Evolutionary conservation across 495 filamentous ascomycete genomes (phyloP), one percentile per base, ranked within the genome.

Genomic region (Hypoxylon crocopeplum): DNA sequence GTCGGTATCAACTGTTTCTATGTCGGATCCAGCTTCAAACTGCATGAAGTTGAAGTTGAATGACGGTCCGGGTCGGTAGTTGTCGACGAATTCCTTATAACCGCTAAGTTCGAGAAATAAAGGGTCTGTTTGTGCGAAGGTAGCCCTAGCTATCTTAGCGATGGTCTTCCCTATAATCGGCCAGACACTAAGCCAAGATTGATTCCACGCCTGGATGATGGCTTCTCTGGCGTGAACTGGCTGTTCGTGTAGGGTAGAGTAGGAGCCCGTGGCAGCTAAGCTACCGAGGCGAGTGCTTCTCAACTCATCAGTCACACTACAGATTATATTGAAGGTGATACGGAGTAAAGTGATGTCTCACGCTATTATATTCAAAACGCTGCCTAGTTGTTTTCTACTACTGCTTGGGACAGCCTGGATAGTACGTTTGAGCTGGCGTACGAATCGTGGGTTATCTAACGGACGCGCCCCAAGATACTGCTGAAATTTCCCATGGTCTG

Each of bases 251-350:
- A 92, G 70, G 0, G 83, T 82, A 1, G 78, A 86, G 24, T 76
- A 75, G 17, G 84, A 84, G 17, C 88, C 87, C 0, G 89, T 92
- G 15, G 87, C 69, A 12, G 89, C 69, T 12, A 90, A 68, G 27
- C 85, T 90, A 7, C 88, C 89, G 0, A 84, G 72, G n/a, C 79
- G 79, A 22, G 88, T 88, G 55, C 88, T 93, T 66, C 36, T 6
- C 5, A 42, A 20, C 16, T 25, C 45, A 33, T 70, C 24, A 65
- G 62, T 25, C 24, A 50, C 29, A 6, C 16, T 20, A 7, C 11
- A 19, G 2, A 13, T 48, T 40, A 32, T 3, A 5, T 1, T 1
- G 16, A 39, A n/a, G n/a, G 37, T 19, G 47, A 48, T 1, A 49
- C 11, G 21, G 17, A 7, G 37, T 2, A 37, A 48, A 27, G 41